Evolutionary conservation across 2,329 filamentous ascomycete genomes (phyloP).

Genomic region (Diaporthe ilicicola): DNA sequence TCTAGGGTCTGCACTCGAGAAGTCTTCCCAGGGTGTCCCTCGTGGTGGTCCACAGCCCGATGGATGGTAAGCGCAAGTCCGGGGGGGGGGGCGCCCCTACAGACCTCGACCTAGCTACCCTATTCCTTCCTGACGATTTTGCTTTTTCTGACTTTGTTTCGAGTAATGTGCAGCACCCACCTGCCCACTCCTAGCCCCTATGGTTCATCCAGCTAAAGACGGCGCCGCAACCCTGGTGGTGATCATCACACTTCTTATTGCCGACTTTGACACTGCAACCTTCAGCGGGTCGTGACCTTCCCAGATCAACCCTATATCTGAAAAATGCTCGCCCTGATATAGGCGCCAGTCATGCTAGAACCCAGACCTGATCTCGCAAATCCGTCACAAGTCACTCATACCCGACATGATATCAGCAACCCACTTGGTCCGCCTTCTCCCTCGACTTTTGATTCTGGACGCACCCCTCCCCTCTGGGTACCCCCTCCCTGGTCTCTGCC

Average conservation of each 20-base stretch:
- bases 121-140: constrained; percentile 24
- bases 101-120: constrained; percentile 25
- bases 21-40: constrained; percentile 24
- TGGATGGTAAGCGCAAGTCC: constrained; percentile 27
- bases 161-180: constrained; percentile 29
- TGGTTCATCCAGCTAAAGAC: constrained; percentile 31
- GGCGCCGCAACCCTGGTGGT: constrained; percentile 29
- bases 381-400: constrained; percentile 27
- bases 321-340: constrained; percentile 28
- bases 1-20: constrained; percentile 32
- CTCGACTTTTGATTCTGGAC: constrained; percentile 24
- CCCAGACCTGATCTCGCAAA: constrained; percentile 20
- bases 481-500: constrained; percentile 27
- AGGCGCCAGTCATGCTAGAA: constrained; percentile 24
- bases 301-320: constrained; percentile 29
- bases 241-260: constrained; percentile 28
- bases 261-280: constrained; percentile 23
- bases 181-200: constrained; percentile 25
- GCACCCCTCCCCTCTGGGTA: constrained; percentile 18
- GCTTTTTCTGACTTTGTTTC: constrained; percentile 33
- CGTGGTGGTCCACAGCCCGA: constrained; percentile 24
- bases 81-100: constrained; percentile 30
- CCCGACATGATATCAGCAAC: constrained; percentile 27
- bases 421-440: constrained; percentile 22
- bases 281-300: constrained; percentile 27